A percentile compares a stretch with the other conserved stretches of the same genome.
These are phyloP conservation scores for Camellia granthamiana DNA, from an alignment of 148 eudicot genomes.

Conservation along the genomic window DNA sequence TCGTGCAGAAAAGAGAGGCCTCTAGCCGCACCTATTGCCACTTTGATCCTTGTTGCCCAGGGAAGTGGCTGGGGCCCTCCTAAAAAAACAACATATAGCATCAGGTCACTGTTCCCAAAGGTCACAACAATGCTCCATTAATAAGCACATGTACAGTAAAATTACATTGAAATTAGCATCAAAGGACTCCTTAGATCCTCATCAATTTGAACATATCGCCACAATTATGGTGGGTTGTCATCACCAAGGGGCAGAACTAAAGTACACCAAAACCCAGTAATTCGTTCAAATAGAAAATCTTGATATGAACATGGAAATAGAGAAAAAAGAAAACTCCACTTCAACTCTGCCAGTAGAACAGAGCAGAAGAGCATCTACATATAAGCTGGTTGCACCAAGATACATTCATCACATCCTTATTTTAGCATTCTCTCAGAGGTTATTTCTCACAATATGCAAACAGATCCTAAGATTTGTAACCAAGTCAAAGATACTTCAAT, in stretches of 20 bases:
- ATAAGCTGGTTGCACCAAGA: background rate
- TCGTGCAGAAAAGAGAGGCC: conserved; percentile 68
- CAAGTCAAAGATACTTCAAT: background rate
- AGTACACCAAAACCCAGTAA: background rate
- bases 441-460: background rate
- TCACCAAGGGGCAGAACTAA: background rate
- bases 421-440: background rate
- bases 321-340: background rate
- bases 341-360: background rate
- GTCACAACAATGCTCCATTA: background rate
- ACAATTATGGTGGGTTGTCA: background rate
- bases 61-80: conserved; percentile 70
- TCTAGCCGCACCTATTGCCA: conserved; percentile 64
- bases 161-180: background rate
- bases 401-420: background rate
- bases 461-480: background rate
- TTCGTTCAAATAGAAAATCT: background rate
- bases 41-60: conserved; percentile 67
- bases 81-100: conserved; percentile 14
- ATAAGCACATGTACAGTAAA: background rate
- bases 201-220: no score
- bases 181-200: background rate
- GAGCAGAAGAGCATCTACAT: background rate
- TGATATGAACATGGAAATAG: background rate
- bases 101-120: background rate